Base-by-base conservation (phyloP, 2,329 filamentous ascomycete genomes). In the Westerdykella ornata region DNA sequence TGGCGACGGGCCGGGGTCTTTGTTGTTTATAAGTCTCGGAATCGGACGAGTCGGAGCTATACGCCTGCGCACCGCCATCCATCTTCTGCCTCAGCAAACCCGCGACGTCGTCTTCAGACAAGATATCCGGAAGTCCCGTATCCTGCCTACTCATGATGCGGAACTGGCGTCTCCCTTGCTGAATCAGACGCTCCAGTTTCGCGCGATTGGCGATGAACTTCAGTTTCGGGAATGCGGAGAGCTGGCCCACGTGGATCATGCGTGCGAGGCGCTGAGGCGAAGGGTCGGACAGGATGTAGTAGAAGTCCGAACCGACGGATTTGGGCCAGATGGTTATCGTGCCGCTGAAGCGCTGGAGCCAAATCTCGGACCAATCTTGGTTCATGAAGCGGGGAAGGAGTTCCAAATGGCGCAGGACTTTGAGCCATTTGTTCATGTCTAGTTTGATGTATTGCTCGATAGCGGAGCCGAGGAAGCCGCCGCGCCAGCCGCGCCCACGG, bases 291-390 rank as follows among this genome's bases (percentile, higher is more conserved):
- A 98, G 75, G 46, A 98, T 94, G 54, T 86, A 79, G 61, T 76
- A 81, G 62, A 96, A 94, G 68, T 98, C 92, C 1, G 80, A 84
- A 1, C 80, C 69, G 3, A 81, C 71, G 11, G 81, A 83, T 63
- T 88, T 88, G 6, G 92, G 92, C 89, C 90, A 97, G 58, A 98
- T 89, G 11, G 92, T 98, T 48, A 97, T 84, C 8, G 88, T 97
- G 19, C 92, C 92, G 48, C 84, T 85, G 65, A 98, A 98, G 44
- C 88, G 81, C 64, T 98, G 92, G 36, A 98, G 76, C 86, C 90
- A 98, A 16, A 98, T 81, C 66, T 95, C 85, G 44, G 84, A 89
- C 92, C 92, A 98, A 63, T 98, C 92, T 65, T 97, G 90, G 2
- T 89, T 90, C 16, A 97, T 67, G 0, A 88, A 88, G 0, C 92